These are phyloP conservation scores for Nicotiana rustica DNA, from an alignment of 305 asterid genomes.

Conservation along the genomic window DNA sequence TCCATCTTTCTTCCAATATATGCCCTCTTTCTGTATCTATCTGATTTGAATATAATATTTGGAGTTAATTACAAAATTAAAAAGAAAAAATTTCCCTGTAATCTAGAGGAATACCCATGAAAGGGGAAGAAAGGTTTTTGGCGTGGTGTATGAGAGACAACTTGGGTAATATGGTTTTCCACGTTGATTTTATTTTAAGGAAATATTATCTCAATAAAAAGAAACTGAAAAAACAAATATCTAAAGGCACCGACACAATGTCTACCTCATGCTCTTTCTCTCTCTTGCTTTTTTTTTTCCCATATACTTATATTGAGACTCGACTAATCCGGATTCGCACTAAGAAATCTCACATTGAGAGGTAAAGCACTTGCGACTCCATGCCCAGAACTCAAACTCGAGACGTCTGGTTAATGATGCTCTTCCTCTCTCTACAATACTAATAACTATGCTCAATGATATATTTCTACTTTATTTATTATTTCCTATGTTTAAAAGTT, in stretches of 20 bases:
- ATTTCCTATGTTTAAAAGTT: no score
- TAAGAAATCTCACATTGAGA: no score
- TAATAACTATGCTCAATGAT: background rate
- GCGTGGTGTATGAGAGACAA: background rate
- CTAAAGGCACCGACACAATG: constrained; percentile 32
- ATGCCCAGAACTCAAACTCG: no score
- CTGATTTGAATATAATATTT: background rate
- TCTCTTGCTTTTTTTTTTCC: background rate
- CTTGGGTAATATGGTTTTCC: constrained; percentile 1
- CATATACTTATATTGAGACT: no score
- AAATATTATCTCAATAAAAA: background rate
- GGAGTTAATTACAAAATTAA: background rate
- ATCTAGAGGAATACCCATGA: constrained; percentile 24
- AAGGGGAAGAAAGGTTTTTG: background rate
- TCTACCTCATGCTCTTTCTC: no score
- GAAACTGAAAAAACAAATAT: background rate
- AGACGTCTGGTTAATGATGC: no score
- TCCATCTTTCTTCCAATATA: background rate
- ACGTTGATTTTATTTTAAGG: constrained; percentile 14
- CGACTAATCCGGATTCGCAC: no score
- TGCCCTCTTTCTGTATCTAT: constrained; percentile 2
- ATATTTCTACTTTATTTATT: background rate
- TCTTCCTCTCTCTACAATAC: background rate
- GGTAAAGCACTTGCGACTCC: no score
- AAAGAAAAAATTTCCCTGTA: background rate